These are phyloP conservation scores for Isoetes taiwanensis DNA, from an alignment of 75 land plant genomes.

Conservation along the genomic window DNA sequence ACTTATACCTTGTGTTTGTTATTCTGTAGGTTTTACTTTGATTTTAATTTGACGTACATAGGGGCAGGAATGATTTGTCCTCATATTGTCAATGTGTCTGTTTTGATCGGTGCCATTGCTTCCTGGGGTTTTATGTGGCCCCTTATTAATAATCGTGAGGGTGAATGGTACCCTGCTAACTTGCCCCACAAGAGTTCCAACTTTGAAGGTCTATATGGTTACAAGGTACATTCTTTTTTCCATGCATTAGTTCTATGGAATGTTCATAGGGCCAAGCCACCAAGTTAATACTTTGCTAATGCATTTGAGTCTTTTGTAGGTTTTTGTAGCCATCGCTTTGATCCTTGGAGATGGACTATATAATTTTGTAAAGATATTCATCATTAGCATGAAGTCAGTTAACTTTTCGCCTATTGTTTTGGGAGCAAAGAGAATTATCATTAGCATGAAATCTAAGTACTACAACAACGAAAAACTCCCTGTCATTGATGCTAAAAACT, in stretches of 20 bases:
- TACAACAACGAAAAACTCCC: too few species aligned
- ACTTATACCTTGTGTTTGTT: not conserved
- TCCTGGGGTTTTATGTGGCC: constrained; percentile 62
- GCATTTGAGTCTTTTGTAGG: constrained; percentile 24
- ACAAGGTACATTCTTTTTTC: constrained; percentile 42
- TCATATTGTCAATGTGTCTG: constrained; percentile 43
- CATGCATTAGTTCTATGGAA: not conserved
- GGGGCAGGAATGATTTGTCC: constrained; percentile 65
- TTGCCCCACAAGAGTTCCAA: constrained; percentile 24
- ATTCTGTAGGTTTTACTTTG: constrained; percentile 47
- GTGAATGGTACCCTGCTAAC: constrained; percentile 43
- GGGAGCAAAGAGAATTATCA: too few species aligned
- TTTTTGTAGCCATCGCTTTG: constrained; percentile 58
- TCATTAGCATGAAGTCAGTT: constrained; percentile 24
- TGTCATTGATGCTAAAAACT: too few species aligned
- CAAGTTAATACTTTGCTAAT: not conserved
- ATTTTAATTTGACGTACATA: constrained; percentile 46
- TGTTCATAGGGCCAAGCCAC: too few species aligned
- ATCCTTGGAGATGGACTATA: constrained; percentile 76
- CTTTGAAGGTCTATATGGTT: constrained; percentile 78
- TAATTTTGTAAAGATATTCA: constrained; percentile 46
- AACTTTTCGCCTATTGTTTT: too few species aligned
- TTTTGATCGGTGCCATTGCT: constrained; percentile 42
- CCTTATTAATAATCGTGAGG: constrained; percentile 29
- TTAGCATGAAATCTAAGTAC: too few species aligned